Evolutionary conservation across 352 stramenopile species (phyloP).

Genomic region (Hyaloperonospora brassicae): DNA sequence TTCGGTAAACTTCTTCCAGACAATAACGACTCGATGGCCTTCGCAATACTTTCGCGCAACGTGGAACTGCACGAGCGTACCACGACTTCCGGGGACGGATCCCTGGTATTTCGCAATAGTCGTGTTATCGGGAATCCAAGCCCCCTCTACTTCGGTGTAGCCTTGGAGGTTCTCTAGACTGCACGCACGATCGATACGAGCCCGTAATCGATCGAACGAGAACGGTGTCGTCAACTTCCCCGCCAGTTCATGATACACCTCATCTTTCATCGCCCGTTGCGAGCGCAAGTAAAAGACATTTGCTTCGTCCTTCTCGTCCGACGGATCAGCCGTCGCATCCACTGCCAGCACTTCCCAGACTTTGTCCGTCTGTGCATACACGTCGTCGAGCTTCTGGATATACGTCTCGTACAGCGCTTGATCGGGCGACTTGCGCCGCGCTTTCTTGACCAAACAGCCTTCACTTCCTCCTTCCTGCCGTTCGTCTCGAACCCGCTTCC

Average conservation of each 20-base stretch:
- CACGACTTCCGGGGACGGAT: not conserved
- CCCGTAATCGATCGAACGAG: constrained; percentile 4
- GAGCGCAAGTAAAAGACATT: not conserved
- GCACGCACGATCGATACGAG: no score
- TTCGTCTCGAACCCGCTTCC: constrained; percentile 22
- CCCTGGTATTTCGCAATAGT: constrained; percentile 13
- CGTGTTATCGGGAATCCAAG: no score
- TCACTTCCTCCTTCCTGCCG: constrained; percentile 2
- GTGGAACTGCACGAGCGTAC: constrained; percentile 9
- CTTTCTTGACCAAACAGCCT: constrained; percentile 4
- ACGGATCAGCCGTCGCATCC: no score
- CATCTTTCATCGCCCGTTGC: not conserved
- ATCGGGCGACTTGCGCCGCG: constrained; percentile 12
- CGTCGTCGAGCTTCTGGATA: constrained; percentile 12
- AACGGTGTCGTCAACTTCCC: constrained; percentile 15
- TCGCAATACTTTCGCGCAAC: constrained; percentile 40
- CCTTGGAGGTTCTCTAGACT: no score
- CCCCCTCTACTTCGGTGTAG: no score
- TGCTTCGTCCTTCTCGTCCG: not conserved
- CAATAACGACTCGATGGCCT: constrained; percentile 33
- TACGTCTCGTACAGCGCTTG: constrained; percentile 18
- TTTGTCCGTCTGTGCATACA: no score
- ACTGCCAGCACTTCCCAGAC: no score
- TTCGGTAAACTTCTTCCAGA: constrained; percentile 42
- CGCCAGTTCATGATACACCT: constrained; percentile 16